phyloP scores from a whole-genome alignment of 208 protist species.

The Acanthamoeba royreba region DNA sequence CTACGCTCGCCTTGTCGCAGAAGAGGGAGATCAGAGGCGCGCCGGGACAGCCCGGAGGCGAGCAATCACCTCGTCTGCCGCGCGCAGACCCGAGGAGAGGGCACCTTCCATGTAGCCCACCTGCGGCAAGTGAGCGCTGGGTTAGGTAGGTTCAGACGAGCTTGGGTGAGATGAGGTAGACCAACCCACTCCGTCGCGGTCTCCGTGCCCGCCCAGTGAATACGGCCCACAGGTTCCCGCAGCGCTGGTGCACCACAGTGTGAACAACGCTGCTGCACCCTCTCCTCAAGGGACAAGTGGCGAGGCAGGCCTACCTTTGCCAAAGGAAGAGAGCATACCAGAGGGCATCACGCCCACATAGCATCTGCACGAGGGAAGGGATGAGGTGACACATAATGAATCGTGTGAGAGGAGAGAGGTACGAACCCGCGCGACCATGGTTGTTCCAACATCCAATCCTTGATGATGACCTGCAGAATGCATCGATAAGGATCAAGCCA shows the following conservation, averaged over 20 bases:
- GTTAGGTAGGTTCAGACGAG: too few relatives aligned
- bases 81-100: constrained; percentile 48
- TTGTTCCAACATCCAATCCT: background rate
- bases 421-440: background rate
- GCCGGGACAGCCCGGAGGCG: background rate
- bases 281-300: background rate
- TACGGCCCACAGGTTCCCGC: constrained; percentile 7
- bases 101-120: constrained; percentile 72
- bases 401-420: too few relatives aligned
- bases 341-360: constrained; percentile 35
- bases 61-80: constrained; percentile 15
- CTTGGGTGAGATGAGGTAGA: too few relatives aligned
- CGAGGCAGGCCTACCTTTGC: background rate
- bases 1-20: too few relatives aligned
- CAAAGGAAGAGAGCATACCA: constrained; percentile 39
- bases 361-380: too few relatives aligned
- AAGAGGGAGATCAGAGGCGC: too few relatives aligned
- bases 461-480: background rate
- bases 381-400: too few relatives aligned
- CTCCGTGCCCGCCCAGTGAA: constrained; percentile 69
- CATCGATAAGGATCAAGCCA: background rate
- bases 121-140: too few relatives aligned
- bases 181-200: constrained; percentile 51
- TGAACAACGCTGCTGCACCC: background rate
- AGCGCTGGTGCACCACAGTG: background rate